These are phyloP conservation scores for Malassezia sp. DNA, from an alignment of 1,284 basidiomycete species.

Conservation along the genomic window DNA sequence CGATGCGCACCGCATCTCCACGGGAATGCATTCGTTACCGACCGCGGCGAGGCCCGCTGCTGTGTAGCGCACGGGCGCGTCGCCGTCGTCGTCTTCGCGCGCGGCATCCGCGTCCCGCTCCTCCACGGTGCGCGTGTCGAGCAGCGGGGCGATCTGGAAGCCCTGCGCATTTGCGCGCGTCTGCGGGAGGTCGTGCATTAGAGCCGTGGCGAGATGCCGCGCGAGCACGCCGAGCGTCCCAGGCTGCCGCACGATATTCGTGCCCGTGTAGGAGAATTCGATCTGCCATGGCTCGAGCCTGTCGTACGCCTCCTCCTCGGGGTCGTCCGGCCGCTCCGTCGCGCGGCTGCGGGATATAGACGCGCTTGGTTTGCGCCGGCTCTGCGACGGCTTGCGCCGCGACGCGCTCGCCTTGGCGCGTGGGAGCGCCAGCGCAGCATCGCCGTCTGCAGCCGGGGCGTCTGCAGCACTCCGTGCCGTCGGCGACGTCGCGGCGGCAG, in stretches of 20 bases:
- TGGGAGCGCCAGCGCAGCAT: constrained; percentile 3
- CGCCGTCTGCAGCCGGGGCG: constrained; percentile 3
- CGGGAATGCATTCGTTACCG: constrained; percentile 34
- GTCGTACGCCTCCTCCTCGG: constrained; percentile 25
- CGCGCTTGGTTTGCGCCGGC: constrained; percentile 18
- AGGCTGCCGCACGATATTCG: constrained; percentile 29
- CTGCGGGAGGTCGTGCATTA: no score
- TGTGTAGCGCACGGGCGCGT: not conserved
- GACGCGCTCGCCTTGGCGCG: constrained; percentile 19
- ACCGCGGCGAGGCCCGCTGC: constrained; percentile 22
- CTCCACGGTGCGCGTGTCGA: no score
- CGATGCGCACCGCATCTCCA: constrained; percentile 23
- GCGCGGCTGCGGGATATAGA: constrained; percentile 14
- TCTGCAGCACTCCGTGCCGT: not conserved
- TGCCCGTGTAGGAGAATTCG: constrained; percentile 35
- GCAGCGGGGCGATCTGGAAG: not conserved
- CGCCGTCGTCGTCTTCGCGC: not conserved
- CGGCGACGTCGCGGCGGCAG: not conserved
- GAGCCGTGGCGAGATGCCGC: not conserved
- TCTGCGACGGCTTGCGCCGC: constrained; percentile 6
- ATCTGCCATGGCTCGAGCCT: constrained; percentile 41
- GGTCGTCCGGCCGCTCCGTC: constrained; percentile 20
- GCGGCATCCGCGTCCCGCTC: not conserved
- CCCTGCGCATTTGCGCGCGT: constrained; percentile 1
- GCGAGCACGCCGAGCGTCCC: constrained; percentile 18